Base-by-base conservation (phyloP, 129 eudicot species). In the Mikania micrantha region DNA sequence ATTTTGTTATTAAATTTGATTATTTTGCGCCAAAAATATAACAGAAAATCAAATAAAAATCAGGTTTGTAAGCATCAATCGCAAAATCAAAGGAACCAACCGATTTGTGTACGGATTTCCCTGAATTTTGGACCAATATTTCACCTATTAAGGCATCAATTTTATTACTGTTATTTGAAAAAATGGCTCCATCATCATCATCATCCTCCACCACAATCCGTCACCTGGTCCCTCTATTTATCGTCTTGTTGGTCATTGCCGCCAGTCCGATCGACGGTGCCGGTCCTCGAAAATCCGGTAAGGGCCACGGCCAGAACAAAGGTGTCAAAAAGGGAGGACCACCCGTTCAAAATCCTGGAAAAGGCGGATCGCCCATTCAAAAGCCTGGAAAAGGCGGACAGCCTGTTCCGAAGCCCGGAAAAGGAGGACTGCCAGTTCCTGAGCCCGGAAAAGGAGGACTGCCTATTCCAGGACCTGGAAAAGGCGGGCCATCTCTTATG, bases 71-170 rank as follows among this genome's bases (percentile, higher is more conserved):
- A 53, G 54, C 42, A 70, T 28, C 6, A 57, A 59, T 70, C 12
- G 38, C 74, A 68, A 57, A 76, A 36, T 68, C 64, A 68, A 76
- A 52, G 64, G 0, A 68, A 48, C 75, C 74, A 76, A 76, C 40
- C 39, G 41, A 75, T 25, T 38, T 60, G 70, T 69, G 80, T 69
- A 40, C 65, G 80, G 80, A 60, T 68, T 68, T 56, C 59, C 80
- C 42, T 76, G 29, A 69, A 59, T 76, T 49, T 68, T 62, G 80
- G 80, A 69, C 72, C 35, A 45, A 60, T 19, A 60, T 17, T 5
- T 48, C 56, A 60, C 27, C 75, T 68, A 60, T 76, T 76, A 69
- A 75, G 15, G 25, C 20, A 56, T 36, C 65, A 68, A 36, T 38
- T 39, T 70, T 69, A 68, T 60, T 70, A 62, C 64, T 36, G 52